phyloP scores from a whole-genome alignment of 495 filamentous ascomycete genomes.

The Tuber calosporum region DNA sequence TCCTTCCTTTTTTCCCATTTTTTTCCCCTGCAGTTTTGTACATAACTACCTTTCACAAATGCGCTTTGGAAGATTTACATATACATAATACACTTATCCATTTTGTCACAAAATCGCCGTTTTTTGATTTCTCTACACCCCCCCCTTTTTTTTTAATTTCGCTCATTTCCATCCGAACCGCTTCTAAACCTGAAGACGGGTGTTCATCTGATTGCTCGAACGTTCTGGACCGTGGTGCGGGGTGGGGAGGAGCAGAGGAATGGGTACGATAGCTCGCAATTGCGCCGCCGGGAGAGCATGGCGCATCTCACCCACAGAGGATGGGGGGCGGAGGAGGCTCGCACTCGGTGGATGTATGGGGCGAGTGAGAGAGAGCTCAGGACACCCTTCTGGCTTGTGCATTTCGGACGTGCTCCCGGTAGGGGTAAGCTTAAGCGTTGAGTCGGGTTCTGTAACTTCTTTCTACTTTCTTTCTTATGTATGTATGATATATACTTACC shows the following conservation, averaged over 20 bases:
- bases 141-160: too few species aligned
- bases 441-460: neutral
- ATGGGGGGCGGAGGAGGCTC: too few species aligned
- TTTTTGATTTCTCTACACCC: neutral
- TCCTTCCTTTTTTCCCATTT: too few species aligned
- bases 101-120: neutral
- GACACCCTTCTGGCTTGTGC: neutral
- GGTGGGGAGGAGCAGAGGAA: neutral
- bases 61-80: neutral
- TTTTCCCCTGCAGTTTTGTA: neutral
- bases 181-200: neutral
- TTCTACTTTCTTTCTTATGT: neutral
- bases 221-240: neutral
- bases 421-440: neutral
- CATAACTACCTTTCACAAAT: neutral
- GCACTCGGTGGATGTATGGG: neutral
- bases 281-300: neutral
- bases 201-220: neutral
- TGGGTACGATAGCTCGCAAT: neutral
- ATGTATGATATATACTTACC: too few species aligned
- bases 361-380: neutral
- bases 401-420: neutral
- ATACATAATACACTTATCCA: neutral
- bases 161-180: neutral
- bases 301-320: neutral